These are phyloP conservation scores for Diaporthe amygdali DNA, from an alignment of 2,329 filamentous ascomycete genomes.

Conservation along the genomic window DNA sequence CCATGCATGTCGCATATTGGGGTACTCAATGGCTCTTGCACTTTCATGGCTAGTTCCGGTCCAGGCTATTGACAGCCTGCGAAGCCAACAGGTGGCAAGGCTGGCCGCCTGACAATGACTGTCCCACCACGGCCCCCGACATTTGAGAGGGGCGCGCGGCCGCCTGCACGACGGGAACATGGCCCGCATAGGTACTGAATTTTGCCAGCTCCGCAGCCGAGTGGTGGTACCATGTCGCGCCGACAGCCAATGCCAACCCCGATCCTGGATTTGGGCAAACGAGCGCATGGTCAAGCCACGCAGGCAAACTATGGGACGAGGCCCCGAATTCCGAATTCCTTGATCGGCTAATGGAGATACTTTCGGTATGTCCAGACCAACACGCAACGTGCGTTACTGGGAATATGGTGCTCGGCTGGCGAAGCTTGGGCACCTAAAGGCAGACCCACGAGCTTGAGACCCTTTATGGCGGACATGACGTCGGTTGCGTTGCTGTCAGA, in stretches of 20 bases:
- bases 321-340: constrained; percentile 1
- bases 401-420: not conserved
- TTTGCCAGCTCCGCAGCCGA: not conserved
- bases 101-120: not conserved
- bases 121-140: not conserved
- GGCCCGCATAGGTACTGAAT: constrained; percentile 8
- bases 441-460: not conserved
- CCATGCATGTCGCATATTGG: constrained; percentile 1
- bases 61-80: not conserved
- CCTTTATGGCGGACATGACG: constrained; percentile 8
- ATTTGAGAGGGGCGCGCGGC: not conserved
- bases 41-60: not conserved
- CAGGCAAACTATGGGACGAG: not conserved
- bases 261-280: not conserved
- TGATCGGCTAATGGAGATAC: not conserved
- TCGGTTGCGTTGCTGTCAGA: not conserved
- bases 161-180: constrained; percentile 7
- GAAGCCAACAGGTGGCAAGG: not conserved
- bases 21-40: not conserved
- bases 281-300: not conserved
- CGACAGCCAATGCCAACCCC: not conserved
- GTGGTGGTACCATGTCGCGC: not conserved
- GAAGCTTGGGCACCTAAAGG: not conserved
- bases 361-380: not conserved
- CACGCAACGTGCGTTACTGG: not conserved